Percentiles rank a stretch among this genome's conserved stretches.
Evolutionary conservation across 768 basidiomycete genomes (phyloP).

Genomic region (Boletus vermiculosoides): DNA sequence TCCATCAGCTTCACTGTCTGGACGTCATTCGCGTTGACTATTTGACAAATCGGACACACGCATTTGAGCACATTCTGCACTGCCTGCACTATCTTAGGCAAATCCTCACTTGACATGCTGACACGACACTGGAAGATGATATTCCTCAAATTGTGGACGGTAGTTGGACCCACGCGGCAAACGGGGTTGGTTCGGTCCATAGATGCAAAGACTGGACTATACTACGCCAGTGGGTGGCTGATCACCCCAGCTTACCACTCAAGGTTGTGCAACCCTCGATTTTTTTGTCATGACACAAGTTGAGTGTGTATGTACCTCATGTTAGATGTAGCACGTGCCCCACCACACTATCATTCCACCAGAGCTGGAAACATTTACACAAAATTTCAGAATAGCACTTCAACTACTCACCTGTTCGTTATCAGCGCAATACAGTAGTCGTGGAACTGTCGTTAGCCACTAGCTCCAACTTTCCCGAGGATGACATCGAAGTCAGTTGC

Average conservation of each 20-base stretch:
- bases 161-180: constrained; percentile 29
- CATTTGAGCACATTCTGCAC: constrained; percentile 35
- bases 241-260: constrained; percentile 29
- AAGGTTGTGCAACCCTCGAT: neutral
- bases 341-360: no score
- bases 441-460: no score
- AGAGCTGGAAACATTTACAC: no score
- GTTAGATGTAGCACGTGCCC: neutral
- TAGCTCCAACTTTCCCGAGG: no score
- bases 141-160: constrained; percentile 27
- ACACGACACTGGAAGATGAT: constrained; percentile 38
- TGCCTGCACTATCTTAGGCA: constrained; percentile 42
- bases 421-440: neutral
- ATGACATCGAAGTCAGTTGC: no score
- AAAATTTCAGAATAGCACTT: no score
- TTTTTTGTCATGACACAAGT: neutral
- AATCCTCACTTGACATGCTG: constrained; percentile 37
- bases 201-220: constrained; percentile 36
- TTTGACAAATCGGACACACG: constrained; percentile 22
- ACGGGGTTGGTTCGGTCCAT: constrained; percentile 32
- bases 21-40: constrained; percentile 35
- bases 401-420: neutral
- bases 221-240: constrained; percentile 28
- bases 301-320: neutral
- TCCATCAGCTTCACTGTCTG: constrained; percentile 51